Base-by-base conservation (phyloP, 2,329 filamentous ascomycete species). In the Nigrospora sphaerica region DNA sequence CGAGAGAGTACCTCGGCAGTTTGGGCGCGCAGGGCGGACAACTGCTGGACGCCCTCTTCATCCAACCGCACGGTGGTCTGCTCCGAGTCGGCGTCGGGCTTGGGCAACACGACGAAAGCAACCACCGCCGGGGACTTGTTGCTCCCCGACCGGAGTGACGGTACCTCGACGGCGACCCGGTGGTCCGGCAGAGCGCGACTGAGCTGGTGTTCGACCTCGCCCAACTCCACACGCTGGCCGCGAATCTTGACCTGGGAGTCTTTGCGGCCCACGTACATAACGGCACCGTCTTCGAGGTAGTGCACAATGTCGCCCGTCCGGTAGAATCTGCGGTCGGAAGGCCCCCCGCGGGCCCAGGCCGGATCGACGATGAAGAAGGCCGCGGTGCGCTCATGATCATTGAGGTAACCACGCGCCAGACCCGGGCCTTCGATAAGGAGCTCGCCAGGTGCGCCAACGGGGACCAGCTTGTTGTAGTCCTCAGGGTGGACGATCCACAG, bases 161-260 rank as follows among this genome's bases (percentile, higher is more conserved):
- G n/a, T n/a, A n/a, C n/a, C n/a, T n/a, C n/a, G n/a, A n/a, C n/a
- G n/a, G n/a, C n/a, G n/a, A n/a, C n/a, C n/a, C n/a, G n/a, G n/a
- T n/a, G n/a, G n/a, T n/a, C n/a, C n/a, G 32, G 32, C 32, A 34
- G 10, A 16, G 18, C 36, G 10, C 18, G 10, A 16, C 36, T n/a
- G 6, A 45, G 28, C 12, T 45, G 31, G 18, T 39, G 36, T 36
- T 49, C 42, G 49, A 76, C 62, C 10, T 75, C 72, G 6, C 56
- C 54, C 0, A 75, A 54, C 13, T 76, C 71, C 13, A 73, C 63
- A 4, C 69, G 59, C 19, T 67, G 39, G 0, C 68, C 68, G 3
- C 63, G 56, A 1, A 71, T 48, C 52, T 71, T 71, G 48, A 69
- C 53, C 37, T 67, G 62, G 1, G 57, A 59, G 47, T 70, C 66